phyloP scores from a whole-genome alignment of 2,329 filamentous ascomycete genomes.

The Fusarium chuoi region DNA sequence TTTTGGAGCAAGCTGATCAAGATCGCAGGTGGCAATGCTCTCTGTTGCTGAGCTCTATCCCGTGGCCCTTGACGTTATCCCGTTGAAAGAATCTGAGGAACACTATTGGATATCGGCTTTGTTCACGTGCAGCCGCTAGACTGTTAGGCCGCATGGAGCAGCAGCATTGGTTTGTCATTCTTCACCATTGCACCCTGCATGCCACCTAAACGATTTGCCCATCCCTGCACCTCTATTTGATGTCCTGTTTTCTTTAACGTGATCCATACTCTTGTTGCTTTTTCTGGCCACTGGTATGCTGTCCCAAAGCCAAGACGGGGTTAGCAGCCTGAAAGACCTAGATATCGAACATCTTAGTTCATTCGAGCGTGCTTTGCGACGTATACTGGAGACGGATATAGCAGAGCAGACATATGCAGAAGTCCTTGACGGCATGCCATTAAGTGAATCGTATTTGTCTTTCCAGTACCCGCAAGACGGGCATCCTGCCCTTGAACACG shows the following conservation, averaged over 20 bases:
- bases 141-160: neutral
- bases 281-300: neutral
- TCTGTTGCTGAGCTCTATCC: neutral
- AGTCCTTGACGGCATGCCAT: conserved; percentile 4
- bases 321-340: neutral
- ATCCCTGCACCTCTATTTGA: accelerated
- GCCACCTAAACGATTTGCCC: neutral
- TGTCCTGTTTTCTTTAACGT: accelerated
- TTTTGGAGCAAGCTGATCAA: too few relatives aligned
- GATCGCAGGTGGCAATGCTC: neutral
- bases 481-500: neutral
- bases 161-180: too few relatives aligned
- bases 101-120: neutral
- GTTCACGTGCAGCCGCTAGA: neutral
- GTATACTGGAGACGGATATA: neutral
- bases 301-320: neutral
- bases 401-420: neutral
- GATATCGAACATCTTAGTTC: accelerated
- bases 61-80: too few relatives aligned
- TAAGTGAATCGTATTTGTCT: neutral
- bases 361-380: neutral
- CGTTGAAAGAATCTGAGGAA: neutral
- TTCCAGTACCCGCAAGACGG: neutral
- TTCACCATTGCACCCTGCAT: neutral
- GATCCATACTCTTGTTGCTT: neutral